Evolutionary conservation across 139 green algal species (phyloP).

Genomic region (Penium margaritaceum): DNA sequence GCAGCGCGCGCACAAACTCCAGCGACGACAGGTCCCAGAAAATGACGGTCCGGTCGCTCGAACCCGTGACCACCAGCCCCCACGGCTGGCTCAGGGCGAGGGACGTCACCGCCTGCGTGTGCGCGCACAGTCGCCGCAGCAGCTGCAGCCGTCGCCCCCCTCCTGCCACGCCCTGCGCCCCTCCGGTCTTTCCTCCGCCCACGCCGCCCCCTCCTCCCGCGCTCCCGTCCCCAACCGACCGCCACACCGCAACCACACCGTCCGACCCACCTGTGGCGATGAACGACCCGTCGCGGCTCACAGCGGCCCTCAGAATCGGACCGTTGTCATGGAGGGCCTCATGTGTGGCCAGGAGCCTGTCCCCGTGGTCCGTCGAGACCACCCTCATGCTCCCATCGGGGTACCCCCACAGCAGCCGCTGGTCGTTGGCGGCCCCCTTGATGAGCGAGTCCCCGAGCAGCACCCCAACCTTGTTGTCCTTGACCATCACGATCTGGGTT

Average conservation of each 20-base stretch:
- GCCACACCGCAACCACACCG: conserved; percentile 32
- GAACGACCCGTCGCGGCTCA: conserved; percentile 27
- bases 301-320: conserved; percentile 24
- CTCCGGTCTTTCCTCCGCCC: no score
- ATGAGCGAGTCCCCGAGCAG: conserved; percentile 44
- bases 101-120: conserved; percentile 61
- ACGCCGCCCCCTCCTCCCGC: neutral
- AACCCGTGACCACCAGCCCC: conserved; percentile 52
- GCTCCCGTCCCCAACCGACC: neutral
- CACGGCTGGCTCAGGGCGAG: conserved; percentile 48
- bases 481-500: conserved; percentile 25
- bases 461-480: conserved; percentile 11
- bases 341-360: conserved; percentile 38
- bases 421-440: conserved; percentile 33
- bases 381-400: conserved; percentile 52
- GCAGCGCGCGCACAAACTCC: conserved; percentile 38
- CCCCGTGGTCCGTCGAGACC: conserved; percentile 50
- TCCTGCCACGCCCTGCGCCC: neutral
- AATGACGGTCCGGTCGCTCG: conserved; percentile 57
- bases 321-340: conserved; percentile 30
- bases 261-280: conserved; percentile 36
- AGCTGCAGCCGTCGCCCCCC: conserved; percentile 44
- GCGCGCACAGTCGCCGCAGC: conserved; percentile 50
- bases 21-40: conserved; percentile 55
- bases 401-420: conserved; percentile 53